Evolutionary conservation across 78 protist species (phyloP), one percentile per base, ranked within the genome.

Genomic region (Dictyostelium purpureum): DNA sequence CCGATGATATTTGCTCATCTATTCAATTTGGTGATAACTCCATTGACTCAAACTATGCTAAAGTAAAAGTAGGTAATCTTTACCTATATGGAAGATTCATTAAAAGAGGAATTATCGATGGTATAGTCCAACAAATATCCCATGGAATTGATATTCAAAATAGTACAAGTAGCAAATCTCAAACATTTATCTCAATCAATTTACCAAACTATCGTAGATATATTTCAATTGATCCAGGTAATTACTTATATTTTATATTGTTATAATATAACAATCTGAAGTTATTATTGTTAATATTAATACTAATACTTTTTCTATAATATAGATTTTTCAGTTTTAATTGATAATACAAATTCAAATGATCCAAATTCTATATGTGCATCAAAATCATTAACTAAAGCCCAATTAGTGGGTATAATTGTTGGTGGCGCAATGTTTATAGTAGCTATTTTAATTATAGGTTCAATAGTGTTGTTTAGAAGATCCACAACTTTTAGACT

Each of bases 341-440:
- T 69, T 24, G 76, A 69, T 35, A n/a, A 28, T 10, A 21, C 43
- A 42, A 19, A 42, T 3, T 24, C 54, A 21, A 42, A 38, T 40
- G 45, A 26, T n/a, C 38, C 74, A 28, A 63, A 63, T 63, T 26
- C 71, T 14, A 40, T 35, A 21, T 35, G 52, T 40, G 18, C 76
- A 6, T 6, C 16, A 14, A 35, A 28, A 65, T 43, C 51, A 19
- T n/a, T 69, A 2, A 69, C 76, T 2, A 69, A 47, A 3, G 52
- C 54, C 6, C 76, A 69, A 69, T n/a, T 69, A 24, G 37, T 69
- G n/a, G 76, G 76, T 38, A 69, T 69, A n/a, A 69, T 69, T 2
- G 14, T 69, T 69, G 76, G 56, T 42, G 56, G 56, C 28, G 52
- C 76, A 40, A 16, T 69, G 26, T 4, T 40, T 42, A 9, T 69